Evolutionary conservation across 345 rosid species (phyloP).

Genomic region (Turnera subulata): DNA sequence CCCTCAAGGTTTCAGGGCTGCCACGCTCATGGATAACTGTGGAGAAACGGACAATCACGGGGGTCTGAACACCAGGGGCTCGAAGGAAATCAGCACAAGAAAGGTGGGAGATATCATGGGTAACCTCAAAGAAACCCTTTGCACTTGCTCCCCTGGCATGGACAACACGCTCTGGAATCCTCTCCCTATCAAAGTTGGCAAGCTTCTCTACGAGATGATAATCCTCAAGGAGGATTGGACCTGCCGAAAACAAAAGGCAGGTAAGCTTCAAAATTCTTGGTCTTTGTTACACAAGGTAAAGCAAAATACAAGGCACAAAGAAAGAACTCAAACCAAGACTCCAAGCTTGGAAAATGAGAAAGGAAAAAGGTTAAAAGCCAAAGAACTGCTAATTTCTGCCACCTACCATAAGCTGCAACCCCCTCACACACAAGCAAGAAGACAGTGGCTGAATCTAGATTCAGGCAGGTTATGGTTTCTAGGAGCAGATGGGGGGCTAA

Average conservation of each 20-base stretch:
- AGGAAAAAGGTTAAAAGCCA: no score
- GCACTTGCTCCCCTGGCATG: slow-evolving; percentile 99
- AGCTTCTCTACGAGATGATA: slow-evolving; percentile 89
- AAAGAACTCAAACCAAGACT: neutral
- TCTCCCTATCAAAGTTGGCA: slow-evolving; percentile 87
- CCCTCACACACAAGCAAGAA: no score
- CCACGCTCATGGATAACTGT: slow-evolving; percentile 98
- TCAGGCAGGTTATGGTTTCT: no score
- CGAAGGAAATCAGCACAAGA: slow-evolving; percentile 95
- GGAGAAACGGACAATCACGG: slow-evolving; percentile 93
- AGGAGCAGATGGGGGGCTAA: no score
- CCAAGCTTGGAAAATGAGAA: no score
- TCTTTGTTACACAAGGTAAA: neutral
- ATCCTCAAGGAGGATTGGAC: slow-evolving; percentile 96
- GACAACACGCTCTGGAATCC: slow-evolving; percentile 98
- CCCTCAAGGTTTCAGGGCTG: slow-evolving; percentile 96
- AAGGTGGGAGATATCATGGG: slow-evolving; percentile 74
- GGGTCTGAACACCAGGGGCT: slow-evolving; percentile 89
- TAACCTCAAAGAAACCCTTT: slow-evolving; percentile 97
- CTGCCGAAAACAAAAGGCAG: slow-evolving; percentile 23
- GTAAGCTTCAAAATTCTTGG: neutral
- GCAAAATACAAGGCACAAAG: neutral
- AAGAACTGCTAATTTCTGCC: no score
- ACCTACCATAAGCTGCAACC: no score
- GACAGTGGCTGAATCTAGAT: no score